phyloP scores from a whole-genome alignment of 306 rosid genomes.

The Cucumis hystrix region DNA sequence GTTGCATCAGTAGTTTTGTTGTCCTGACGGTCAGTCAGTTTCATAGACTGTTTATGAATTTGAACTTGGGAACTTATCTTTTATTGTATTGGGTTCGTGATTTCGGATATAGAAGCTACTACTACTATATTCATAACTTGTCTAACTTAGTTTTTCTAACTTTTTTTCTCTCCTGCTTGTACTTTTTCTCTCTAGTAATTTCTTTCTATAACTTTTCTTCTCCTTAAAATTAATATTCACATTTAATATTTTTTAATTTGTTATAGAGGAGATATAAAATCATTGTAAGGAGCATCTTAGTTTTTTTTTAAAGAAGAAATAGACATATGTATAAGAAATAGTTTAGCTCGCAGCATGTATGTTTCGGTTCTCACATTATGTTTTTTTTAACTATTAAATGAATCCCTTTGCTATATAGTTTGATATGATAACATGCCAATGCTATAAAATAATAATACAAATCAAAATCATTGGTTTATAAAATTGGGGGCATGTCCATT shows the following conservation, averaged over 20 bases:
- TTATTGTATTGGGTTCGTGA: not conserved
- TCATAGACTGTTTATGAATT: not conserved
- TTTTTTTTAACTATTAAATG: no score
- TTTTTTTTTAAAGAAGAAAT: no score
- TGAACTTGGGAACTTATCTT: not conserved
- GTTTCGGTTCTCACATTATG: no score
- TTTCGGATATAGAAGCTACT: not conserved
- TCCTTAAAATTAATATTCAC: not conserved
- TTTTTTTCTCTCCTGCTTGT: not conserved
- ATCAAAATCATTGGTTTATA: no score
- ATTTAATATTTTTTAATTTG: no score
- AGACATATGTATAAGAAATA: no score
- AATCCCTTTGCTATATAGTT: no score
- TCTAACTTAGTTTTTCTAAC: not conserved
- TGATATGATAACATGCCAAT: no score
- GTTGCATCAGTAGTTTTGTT: conserved; percentile 32
- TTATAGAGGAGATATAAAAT: not conserved
- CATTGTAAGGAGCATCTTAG: not conserved
- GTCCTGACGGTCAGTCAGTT: conserved; percentile 5
- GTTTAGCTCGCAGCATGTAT: no score
- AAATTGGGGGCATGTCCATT: no score
- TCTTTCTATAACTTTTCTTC: not conserved
- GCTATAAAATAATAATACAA: no score
- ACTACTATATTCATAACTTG: not conserved
- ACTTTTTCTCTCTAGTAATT: not conserved